Conservation (phyloP, 2,329 filamentous ascomycete species). For the Colletotrichum spinosum region DNA sequence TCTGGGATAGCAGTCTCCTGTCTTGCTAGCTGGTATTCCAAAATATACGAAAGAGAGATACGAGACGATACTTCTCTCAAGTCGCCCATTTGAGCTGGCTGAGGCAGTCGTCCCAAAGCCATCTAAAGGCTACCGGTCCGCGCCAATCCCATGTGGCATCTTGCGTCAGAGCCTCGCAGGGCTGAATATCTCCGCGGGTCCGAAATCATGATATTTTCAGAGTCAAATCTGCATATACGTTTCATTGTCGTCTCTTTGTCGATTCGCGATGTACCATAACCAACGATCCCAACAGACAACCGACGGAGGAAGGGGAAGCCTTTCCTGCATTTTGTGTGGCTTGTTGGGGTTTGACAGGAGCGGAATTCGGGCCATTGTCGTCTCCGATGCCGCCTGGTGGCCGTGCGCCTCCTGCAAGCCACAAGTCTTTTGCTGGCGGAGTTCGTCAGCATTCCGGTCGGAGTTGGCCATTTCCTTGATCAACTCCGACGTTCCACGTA, state of each 20-base stretch:
- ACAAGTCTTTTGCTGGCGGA: neutral
- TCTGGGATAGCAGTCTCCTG: no score
- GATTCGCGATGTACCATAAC: neutral
- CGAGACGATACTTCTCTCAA: no score
- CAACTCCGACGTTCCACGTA: conserved; percentile 15
- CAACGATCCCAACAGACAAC: no score
- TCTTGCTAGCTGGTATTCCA: no score
- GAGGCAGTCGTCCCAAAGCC: no score
- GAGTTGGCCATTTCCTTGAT: neutral
- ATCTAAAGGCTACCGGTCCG: no score
- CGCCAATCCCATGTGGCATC: no score
- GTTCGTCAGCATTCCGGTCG: conserved; percentile 2
- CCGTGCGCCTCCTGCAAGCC: neutral
- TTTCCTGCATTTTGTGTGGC: neutral
- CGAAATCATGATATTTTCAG: neutral
- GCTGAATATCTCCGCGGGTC: no score
- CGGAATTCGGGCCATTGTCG: neutral
- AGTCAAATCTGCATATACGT: neutral
- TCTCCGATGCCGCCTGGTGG: neutral
- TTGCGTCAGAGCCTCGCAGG: no score
- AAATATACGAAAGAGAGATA: no score
- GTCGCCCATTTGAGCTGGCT: no score
- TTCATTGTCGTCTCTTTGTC: conserved; percentile 14
- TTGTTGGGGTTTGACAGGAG: neutral
- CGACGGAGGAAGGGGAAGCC: neutral